Evolutionary conservation across 2,329 filamentous ascomycete genomes (phyloP).

Genomic region (Graphilbum fragrans): DNA sequence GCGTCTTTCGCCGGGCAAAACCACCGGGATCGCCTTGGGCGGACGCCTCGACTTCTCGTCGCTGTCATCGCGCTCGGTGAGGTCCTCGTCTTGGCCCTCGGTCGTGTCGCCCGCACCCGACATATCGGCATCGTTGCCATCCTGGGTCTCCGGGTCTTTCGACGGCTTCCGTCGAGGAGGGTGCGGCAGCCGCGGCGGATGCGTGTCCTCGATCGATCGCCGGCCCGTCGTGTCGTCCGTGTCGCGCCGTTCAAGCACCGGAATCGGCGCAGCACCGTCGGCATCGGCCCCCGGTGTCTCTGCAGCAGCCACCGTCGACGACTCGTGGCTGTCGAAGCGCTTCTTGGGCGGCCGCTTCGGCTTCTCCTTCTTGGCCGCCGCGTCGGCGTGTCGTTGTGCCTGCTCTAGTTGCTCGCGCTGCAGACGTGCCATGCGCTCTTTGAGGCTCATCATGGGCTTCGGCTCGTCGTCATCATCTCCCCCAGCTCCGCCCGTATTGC

Average conservation of each 20-base stretch:
- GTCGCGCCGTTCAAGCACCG: constrained; percentile 30
- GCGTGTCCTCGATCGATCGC: constrained; percentile 38
- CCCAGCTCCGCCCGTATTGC: background rate
- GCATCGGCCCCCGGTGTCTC: background rate
- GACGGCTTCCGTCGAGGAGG: constrained; percentile 41
- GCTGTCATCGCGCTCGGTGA: constrained; percentile 62
- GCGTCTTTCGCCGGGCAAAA: background rate
- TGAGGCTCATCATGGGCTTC: constrained; percentile 83
- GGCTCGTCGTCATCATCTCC: constrained; percentile 62
- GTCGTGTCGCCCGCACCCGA: constrained; percentile 53
- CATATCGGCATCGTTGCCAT: constrained; percentile 55
- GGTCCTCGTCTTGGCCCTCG: constrained; percentile 44
- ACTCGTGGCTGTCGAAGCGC: constrained; percentile 36
- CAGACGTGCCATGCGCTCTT: constrained; percentile 86
- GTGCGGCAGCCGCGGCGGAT: constrained; percentile 23
- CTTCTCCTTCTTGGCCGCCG: constrained; percentile 73
- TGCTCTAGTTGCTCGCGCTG: constrained; percentile 92
- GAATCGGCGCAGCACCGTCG: constrained; percentile 12
- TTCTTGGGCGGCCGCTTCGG: constrained; percentile 69
- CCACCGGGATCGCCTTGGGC: constrained; percentile 3
- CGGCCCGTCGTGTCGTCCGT: constrained; percentile 34
- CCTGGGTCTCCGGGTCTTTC: constrained; percentile 34
- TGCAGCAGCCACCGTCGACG: background rate
- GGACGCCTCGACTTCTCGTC: constrained; percentile 42
- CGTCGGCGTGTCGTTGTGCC: constrained; percentile 68